Evolutionary conservation across 192 early-diverging fungal genomes (phyloP).

Genomic region (Rhizoclosmatium globosum): DNA sequence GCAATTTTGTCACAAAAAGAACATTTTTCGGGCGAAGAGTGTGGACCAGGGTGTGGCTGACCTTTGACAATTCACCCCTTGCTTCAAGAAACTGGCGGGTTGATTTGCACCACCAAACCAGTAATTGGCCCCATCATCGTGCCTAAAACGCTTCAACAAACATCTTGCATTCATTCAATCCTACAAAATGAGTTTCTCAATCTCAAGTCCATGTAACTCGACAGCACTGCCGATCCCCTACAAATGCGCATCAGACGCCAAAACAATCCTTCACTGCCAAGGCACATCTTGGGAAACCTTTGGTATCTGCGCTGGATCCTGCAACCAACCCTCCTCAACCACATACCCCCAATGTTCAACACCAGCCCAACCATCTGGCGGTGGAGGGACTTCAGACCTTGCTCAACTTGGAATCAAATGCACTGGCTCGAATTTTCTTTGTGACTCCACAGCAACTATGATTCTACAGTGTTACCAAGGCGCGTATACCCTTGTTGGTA

Average conservation of each 20-base stretch:
- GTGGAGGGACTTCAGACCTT: neutral
- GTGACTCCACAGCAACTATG: neutral
- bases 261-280: conserved; percentile 4
- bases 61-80: too few species aligned
- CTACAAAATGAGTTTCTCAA: neutral
- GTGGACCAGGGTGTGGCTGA: too few species aligned
- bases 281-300: neutral
- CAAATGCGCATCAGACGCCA: neutral
- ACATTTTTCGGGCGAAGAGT: too few species aligned
- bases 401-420: neutral
- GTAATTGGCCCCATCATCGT: too few species aligned
- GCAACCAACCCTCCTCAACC: neutral
- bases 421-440: neutral
- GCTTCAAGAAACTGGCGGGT: too few species aligned
- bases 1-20: too few species aligned
- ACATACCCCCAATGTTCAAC: neutral
- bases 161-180: too few species aligned
- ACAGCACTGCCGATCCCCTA: neutral
- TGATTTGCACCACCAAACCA: too few species aligned
- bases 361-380: too few species aligned
- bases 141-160: too few species aligned
- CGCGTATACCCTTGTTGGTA: neutral
- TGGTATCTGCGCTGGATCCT: neutral
- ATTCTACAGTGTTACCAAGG: neutral
- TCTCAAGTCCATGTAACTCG: neutral